phyloP scores from a whole-genome alignment of 306 rosid genomes.

The Cyamopsis tetragonoloba region DNA sequence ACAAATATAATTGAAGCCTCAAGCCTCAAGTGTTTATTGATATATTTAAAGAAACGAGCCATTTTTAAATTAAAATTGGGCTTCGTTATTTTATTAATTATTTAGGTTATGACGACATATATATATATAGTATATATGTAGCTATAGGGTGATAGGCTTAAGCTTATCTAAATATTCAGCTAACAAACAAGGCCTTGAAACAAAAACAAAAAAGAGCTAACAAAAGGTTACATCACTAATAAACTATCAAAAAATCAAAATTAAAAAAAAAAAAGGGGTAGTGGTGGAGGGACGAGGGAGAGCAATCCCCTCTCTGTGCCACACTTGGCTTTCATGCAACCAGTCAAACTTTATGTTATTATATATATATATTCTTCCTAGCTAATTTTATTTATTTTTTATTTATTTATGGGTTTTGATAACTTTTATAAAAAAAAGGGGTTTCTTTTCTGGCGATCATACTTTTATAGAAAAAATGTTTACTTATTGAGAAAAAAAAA shows the following conservation, averaged over 20 bases:
- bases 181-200: neutral
- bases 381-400: neutral
- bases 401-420: neutral
- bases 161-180: constrained; percentile 17
- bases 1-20: too few relatives aligned
- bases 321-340: constrained; percentile 38
- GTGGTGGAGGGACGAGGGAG: constrained; percentile 16
- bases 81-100: too few relatives aligned
- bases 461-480: too few relatives aligned
- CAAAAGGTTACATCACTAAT: constrained; percentile 19
- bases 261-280: too few relatives aligned
- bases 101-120: constrained; percentile 6
- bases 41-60: too few relatives aligned
- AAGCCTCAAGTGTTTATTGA: too few relatives aligned
- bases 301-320: neutral
- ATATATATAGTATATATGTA: too few relatives aligned
- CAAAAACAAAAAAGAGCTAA: neutral
- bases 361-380: neutral
- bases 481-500: too few relatives aligned
- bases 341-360: constrained; percentile 17
- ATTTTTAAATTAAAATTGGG: too few relatives aligned
- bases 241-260: too few relatives aligned
- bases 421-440: too few relatives aligned
- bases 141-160: constrained; percentile 12
- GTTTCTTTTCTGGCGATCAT: too few relatives aligned